Conservation (phyloP, 306 rosid species). For the Biancaea sappan region DNA sequence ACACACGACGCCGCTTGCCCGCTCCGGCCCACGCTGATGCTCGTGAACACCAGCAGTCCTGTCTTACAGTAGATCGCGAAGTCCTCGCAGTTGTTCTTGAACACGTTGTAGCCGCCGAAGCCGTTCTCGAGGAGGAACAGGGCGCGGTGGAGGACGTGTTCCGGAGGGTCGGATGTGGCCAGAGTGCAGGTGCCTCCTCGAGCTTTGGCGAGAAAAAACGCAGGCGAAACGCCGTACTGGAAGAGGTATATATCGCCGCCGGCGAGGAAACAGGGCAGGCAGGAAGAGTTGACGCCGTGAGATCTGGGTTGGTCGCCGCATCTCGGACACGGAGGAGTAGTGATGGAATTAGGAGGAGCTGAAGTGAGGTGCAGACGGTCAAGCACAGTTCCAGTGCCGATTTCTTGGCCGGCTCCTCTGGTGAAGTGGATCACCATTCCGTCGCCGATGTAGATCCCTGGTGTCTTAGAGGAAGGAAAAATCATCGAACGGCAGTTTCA, state of each 20-base stretch:
- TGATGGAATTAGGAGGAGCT: slow-evolving; percentile 36
- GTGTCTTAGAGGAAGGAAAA: slow-evolving; percentile 5
- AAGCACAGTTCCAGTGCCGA: slow-evolving; percentile 44
- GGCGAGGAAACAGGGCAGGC: slow-evolving; percentile 67
- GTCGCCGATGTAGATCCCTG: slow-evolving; percentile 74
- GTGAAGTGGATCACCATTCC: slow-evolving; percentile 83
- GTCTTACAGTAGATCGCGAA: slow-evolving; percentile 90
- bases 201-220: slow-evolving; percentile 59
- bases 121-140: slow-evolving; percentile 66
- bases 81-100: slow-evolving; percentile 79
- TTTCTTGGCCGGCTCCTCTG: slow-evolving; percentile 50
- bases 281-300: slow-evolving; percentile 61
- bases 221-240: slow-evolving; percentile 53
- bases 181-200: slow-evolving; percentile 85
- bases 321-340: slow-evolving; percentile 47
- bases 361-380: slow-evolving; percentile 49
- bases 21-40: slow-evolving; percentile 53
- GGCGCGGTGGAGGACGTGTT: slow-evolving; percentile 56
- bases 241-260: slow-evolving; percentile 59
- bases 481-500: neutral
- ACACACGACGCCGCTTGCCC: slow-evolving; percentile 61
- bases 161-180: slow-evolving; percentile 51
- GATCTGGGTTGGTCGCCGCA: slow-evolving; percentile 49
- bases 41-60: slow-evolving; percentile 50
- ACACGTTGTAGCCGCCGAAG: slow-evolving; percentile 57